Percentiles rank a stretch among this genome's conserved stretches.
These are phyloP conservation scores for Paramecium octaurelia DNA, from an alignment of 73 alveolate species.

Conservation along the genomic window DNA sequence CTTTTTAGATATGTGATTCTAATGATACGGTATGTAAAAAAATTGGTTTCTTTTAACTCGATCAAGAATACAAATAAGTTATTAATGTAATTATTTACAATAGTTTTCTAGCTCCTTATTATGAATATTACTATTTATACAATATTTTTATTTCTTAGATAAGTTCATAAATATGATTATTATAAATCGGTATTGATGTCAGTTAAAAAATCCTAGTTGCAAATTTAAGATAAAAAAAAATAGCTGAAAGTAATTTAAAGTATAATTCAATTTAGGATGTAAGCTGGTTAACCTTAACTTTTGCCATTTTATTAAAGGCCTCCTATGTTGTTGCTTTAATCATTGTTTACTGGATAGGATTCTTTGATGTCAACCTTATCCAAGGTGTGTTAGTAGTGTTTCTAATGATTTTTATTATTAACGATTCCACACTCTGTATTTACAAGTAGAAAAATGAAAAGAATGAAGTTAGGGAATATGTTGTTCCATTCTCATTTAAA, in stretches of 20 bases:
- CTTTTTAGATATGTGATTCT: neutral
- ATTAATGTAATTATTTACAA: neutral
- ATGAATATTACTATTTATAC: neutral
- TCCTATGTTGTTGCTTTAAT: neutral
- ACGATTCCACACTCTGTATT: neutral
- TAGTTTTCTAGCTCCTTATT: neutral
- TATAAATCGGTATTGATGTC: neutral
- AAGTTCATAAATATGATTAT: neutral
- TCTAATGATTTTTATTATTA: neutral
- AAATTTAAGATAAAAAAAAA: neutral
- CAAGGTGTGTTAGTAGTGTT: neutral
- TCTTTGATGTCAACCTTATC: constrained; percentile 20
- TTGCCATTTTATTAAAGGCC: neutral
- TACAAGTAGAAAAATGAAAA: neutral
- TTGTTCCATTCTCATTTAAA: constrained; percentile 30
- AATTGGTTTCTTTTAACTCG: neutral
- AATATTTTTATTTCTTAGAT: neutral
- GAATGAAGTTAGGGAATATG: constrained; percentile 8
- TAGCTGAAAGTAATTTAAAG: neutral
- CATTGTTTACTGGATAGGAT: constrained; percentile 17
- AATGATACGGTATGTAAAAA: neutral
- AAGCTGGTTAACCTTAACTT: neutral
- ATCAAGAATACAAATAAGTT: neutral
- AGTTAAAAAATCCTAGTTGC: neutral
- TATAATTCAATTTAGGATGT: neutral